phyloP scores from a whole-genome alignment of 306 rosid species.

The Sphenostylis stenocarpa region DNA sequence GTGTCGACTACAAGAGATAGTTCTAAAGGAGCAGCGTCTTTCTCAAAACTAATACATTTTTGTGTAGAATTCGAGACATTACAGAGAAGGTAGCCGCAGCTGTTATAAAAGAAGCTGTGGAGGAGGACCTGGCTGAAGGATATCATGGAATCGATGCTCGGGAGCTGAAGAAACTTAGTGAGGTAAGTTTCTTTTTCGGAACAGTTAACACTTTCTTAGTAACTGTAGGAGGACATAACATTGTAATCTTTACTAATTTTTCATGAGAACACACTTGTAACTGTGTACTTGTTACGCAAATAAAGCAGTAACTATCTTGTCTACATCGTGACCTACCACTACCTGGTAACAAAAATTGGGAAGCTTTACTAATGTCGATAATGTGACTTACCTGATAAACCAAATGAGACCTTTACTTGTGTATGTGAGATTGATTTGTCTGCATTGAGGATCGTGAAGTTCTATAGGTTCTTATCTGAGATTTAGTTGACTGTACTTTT shows the following conservation, averaged over 20 bases:
- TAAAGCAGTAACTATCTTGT: neutral
- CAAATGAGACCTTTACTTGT: neutral
- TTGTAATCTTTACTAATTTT: constrained; percentile 2
- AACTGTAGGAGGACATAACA: neutral
- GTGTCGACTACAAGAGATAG: constrained; percentile 12
- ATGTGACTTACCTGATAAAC: neutral
- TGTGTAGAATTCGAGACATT: constrained; percentile 90
- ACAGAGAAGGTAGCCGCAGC: constrained; percentile 92
- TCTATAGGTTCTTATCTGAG: neutral
- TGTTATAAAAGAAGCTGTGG: constrained; percentile 86
- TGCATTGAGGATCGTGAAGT: neutral
- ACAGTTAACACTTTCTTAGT: neutral
- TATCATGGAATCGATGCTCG: constrained; percentile 79
- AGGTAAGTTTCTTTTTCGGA: constrained; percentile 47
- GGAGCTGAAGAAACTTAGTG: constrained; percentile 66
- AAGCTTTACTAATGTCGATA: neutral
- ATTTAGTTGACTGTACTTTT: neutral
- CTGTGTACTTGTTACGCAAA: neutral
- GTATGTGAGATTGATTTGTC: too few relatives aligned
- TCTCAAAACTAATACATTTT: constrained; percentile 31
- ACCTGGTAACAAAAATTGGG: neutral
- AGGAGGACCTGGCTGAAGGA: constrained; percentile 93
- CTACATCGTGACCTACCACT: neutral
- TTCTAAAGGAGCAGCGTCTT: constrained; percentile 24
- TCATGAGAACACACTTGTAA: neutral